Percentiles rank a stretch among this genome's conserved stretches.
Conservation (phyloP, 495 filamentous ascomycete genomes). For the Venustampulla echinocandica region DNA sequence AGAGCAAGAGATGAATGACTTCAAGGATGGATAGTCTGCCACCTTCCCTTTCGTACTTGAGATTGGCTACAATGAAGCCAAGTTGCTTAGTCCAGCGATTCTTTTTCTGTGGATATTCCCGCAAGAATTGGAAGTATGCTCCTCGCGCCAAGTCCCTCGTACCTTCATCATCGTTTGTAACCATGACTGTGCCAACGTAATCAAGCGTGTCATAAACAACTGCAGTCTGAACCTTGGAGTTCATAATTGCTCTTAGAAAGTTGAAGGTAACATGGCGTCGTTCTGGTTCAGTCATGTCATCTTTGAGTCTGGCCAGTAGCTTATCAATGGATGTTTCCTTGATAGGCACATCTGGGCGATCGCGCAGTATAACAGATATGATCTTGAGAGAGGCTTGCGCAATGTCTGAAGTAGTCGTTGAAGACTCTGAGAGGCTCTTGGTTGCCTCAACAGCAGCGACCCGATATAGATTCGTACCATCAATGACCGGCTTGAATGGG, state of each 20-base stretch:
- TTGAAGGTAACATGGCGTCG: constrained; percentile 88
- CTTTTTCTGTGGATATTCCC: constrained; percentile 88
- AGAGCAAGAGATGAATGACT: constrained; percentile 69
- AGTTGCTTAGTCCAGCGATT: constrained; percentile 82
- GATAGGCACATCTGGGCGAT: constrained; percentile 61
- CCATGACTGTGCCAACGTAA: constrained; percentile 83
- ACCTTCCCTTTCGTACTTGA: constrained; percentile 80
- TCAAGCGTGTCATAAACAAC: constrained; percentile 88
- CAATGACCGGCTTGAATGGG: constrained; percentile 59
- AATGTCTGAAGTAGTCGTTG: constrained; percentile 69
- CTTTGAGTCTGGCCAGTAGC: constrained; percentile 70
- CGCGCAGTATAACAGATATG: constrained; percentile 74
- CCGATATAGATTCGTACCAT: constrained; percentile 66
- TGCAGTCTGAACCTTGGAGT: constrained; percentile 73
- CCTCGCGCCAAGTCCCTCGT: constrained; percentile 81
- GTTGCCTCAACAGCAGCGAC: constrained; percentile 73
- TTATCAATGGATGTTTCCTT: constrained; percentile 78
- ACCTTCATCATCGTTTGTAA: constrained; percentile 82
- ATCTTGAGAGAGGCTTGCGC: constrained; percentile 82
- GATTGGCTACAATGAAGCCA: constrained; percentile 77
- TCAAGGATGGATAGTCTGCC: constrained; percentile 90
- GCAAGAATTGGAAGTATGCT: constrained; percentile 86
- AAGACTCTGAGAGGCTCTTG: constrained; percentile 52
- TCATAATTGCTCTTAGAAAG: constrained; percentile 78
- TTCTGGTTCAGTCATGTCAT: constrained; percentile 88